phyloP scores from a whole-genome alignment of 768 basidiomycete genomes.

The Pulveroboletus frians region DNA sequence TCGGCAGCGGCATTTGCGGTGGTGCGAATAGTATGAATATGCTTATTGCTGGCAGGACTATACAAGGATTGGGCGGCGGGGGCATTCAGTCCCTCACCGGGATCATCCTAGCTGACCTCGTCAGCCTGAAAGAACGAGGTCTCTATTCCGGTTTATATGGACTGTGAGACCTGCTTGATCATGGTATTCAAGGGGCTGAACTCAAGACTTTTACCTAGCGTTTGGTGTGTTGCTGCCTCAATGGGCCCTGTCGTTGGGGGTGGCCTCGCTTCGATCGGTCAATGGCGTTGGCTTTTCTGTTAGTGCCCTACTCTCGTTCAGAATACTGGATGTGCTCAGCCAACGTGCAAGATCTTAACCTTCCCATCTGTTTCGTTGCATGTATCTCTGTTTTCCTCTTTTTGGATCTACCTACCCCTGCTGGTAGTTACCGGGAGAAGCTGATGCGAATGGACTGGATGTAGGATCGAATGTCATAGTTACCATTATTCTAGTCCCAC shows the following conservation, averaged over 20 bases:
- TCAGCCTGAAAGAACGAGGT: constrained; percentile 43
- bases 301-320: not conserved
- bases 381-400: constrained; percentile 26
- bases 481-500: not conserved
- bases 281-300: constrained; percentile 44
- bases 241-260: constrained; percentile 26
- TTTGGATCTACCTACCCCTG: constrained; percentile 32
- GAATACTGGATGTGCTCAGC: not conserved
- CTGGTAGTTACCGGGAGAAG: constrained; percentile 11
- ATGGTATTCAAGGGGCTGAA: not conserved
- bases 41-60: constrained; percentile 39
- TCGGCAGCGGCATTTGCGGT: constrained; percentile 41
- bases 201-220: constrained; percentile 3
- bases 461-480: constrained; percentile 22
- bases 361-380: constrained; percentile 16
- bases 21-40: constrained; percentile 37
- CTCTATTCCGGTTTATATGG: constrained; percentile 30
- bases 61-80: constrained; percentile 40
- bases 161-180: not conserved
- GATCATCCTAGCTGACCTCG: constrained; percentile 44
- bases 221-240: constrained; percentile 34
- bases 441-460: constrained; percentile 37
- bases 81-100: constrained; percentile 34
- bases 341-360: constrained; percentile 33
- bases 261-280: constrained; percentile 24